Evolutionary conservation across 441 rosid genomes (phyloP).

Genomic region (Aquilaria agallochum): DNA sequence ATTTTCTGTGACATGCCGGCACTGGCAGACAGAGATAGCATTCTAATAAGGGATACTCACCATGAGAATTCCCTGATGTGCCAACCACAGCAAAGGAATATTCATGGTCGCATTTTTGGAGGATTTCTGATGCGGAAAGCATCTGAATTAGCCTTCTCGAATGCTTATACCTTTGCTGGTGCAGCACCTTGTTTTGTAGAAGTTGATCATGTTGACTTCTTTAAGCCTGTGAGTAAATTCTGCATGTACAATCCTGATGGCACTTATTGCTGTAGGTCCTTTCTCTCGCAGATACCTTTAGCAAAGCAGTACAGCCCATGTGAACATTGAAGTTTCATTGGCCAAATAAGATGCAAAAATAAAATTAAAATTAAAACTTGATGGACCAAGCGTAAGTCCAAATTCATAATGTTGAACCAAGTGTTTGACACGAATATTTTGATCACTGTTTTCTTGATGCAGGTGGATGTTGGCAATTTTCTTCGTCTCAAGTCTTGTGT

Average conservation of each 20-base stretch:
- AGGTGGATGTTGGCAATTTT: slow-evolving; percentile 93
- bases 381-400: no score
- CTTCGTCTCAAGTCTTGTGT: slow-evolving; percentile 78
- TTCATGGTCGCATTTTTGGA: slow-evolving; percentile 77
- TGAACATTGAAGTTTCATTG: no score
- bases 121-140: slow-evolving; percentile 81
- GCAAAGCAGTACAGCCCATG: no score
- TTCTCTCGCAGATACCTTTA: no score
- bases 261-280: no score
- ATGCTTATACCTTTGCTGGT: slow-evolving; percentile 77
- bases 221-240: slow-evolving; percentile 55
- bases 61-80: slow-evolving; percentile 68
- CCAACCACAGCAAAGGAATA: slow-evolving; percentile 79
- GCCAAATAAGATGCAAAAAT: no score
- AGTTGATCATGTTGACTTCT: slow-evolving; percentile 84
- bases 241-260: not conserved
- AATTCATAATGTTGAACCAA: no score
- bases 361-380: no score
- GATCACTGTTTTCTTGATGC: slow-evolving; percentile 9
- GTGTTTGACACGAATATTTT: not conserved
- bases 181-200: slow-evolving; percentile 63
- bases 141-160: slow-evolving; percentile 71
- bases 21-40: slow-evolving; percentile 73
- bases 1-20: slow-evolving; percentile 83
- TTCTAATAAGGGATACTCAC: slow-evolving; percentile 56